Evolutionary conservation across 2,329 filamentous ascomycete species (phyloP), one percentile per base, ranked within the genome.

Genomic region (Microsporum ferrugineum): DNA sequence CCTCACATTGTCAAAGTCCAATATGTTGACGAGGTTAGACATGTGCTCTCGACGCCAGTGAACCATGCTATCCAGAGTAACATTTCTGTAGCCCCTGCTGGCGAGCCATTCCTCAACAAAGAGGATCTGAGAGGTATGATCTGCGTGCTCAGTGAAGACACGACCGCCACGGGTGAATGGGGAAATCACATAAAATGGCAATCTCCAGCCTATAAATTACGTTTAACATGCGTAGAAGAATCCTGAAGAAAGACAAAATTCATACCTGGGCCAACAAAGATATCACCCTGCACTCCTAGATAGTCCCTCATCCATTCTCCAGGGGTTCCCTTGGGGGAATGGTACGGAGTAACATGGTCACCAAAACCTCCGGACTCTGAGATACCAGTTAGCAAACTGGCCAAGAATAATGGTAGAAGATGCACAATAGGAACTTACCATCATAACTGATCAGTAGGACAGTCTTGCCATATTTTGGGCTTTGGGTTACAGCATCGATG

Each of bases 121-220:
- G 47, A 80, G 69, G 33, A 82, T 79, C 62, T 82, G 80, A 0
- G 80, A 82, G 64, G 76, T 81, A 68, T 83, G 81, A 65, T 83
- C 81, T 3, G 77, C 74, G 49, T 79, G 78, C 66, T 82, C 80
- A 0, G 79, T 80, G 63, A 80, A 82, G 1, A 83, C 79, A 27
- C 79, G 76, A 6, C 77, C 78, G 8, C 78, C 78, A 12, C 80
- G 78, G 0, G 80, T 83, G 75, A 78, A 83, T 0, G 80, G 80
- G 0, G 80, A 82, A 60, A 83, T 74, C 68, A 83, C 81, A 64
- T 79, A 79, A 63, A 82, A 79, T 0, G 80, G 80, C 1, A 82
- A 71, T 5, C 81, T 79, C 66, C 80, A 77, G 33, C 76, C 75
- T 71, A 39, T 45, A 23, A 34, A 7, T 27, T 10, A 43, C 14